Base-by-base conservation (phyloP, 2,329 filamentous ascomycete species). In the Amphichorda felina region DNA sequence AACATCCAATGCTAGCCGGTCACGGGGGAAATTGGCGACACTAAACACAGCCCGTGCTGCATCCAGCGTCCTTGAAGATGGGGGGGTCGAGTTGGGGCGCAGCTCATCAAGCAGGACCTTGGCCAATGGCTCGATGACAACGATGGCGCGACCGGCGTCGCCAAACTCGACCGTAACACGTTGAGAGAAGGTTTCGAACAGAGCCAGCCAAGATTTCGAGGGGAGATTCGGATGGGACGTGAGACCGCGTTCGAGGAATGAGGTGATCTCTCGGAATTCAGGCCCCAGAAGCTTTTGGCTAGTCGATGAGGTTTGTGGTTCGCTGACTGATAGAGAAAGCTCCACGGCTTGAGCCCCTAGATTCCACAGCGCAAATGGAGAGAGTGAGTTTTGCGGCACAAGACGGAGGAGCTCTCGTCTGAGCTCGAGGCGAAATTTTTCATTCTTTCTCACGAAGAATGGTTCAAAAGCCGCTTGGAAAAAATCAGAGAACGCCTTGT, bases 51-150 rank as follows among this genome's bases (percentile, higher is more conserved):
- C 59, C n/a, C 56, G 52, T 2, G 59, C 46, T 8, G 56, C 59
- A 16, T 49, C 50, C 10, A 66, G 41, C 1, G 50, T 43, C 15
- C 50, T 59, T 4, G 48, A 19, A 3, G 39, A 32, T 4, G 45
- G 40, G 22, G 40, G 41, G 15, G 40, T 37, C 7, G 35, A 24
- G 7, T 13, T 34, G 14, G 35, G 36, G 13, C 44, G 47, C 33
- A 47, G 43, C 35, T 22, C 56, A 37, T 66, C 63, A 26, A 63
- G 46, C 4, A 81, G 44, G 2, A 55, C 48, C 44, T 72, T 78
- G 1, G 82, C 73, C 4, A 91, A 48, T 2, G 80, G 81, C 41
- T 93, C 85, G 27, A 88, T 63, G 2, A 86, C 66, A 17, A 72
- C 70, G 34, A 82, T 63, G 5, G 77, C 72, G 28, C 79, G 67